Evolutionary conservation across 768 basidiomycete genomes (phyloP), one percentile per base, ranked within the genome.

Genomic region (Leucocoprinus leucothites): DNA sequence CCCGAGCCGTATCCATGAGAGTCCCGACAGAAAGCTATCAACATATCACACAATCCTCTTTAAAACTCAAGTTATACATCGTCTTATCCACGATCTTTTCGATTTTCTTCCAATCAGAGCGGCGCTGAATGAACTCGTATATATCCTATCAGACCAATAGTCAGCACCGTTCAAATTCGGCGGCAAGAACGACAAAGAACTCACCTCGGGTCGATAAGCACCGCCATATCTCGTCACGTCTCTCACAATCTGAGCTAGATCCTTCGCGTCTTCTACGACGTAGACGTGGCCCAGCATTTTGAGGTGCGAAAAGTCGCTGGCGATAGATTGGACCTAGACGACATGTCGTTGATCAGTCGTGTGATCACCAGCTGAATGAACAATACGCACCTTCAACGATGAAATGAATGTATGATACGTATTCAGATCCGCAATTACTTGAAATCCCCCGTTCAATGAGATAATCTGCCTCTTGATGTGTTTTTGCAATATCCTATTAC

Each of bases 71-170:
- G 69, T 89, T 93, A 71, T 94, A 94, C 91, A 94, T 94, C 47
- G 91, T 85, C 75, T 93, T 92, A 74, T 94, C 92, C 48, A 98
- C 97, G 24, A 83, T 86, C 71, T 93, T 96, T 69, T 98, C 95
- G 57, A 98, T 98, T 74, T 91, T 95, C 74, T 97, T 96, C 96
- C 96, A 98, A 68, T 99, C 96, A 6, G 91, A 89, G 28, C 95
- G 80, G 19, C 95, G 77, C 66, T 94, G 92, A 63, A 98, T 91
- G 63, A 98, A 96, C 69, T 98, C 96, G 67, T 98, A 98, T 49
- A 98, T 79, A 65, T 98, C 96, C 84, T 87, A 56, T 36, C 19
- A 56, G 26, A 25, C 43, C n/a, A 34, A 7, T 21, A 3, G n/a
- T 19, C 31, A 31, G 24, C 36, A 19, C 18, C 18, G 14, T 25